Percentiles rank a stretch among this genome's conserved stretches.
Conservation (phyloP, 78 protist species). For the Dictyostelium capitatum region DNA sequence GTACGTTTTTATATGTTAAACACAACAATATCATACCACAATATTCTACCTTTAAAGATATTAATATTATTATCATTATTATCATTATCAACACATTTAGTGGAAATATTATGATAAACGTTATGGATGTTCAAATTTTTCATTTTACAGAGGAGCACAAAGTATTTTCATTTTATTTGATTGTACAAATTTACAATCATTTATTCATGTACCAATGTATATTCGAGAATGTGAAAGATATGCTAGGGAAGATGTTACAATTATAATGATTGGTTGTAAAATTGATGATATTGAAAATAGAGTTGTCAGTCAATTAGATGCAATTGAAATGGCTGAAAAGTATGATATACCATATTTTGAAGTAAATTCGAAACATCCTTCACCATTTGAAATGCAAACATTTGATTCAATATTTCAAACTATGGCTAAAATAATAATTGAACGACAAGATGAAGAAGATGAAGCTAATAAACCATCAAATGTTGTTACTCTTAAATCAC, state of each 20-base stretch:
- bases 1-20: too few relatives aligned
- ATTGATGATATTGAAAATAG: conserved; percentile 16
- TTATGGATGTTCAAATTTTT: too few relatives aligned
- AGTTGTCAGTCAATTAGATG: background rate
- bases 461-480: too few relatives aligned
- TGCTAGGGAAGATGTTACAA: background rate
- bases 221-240: background rate
- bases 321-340: background rate
- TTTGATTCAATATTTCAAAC: background rate
- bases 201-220: background rate
- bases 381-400: background rate
- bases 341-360: background rate
- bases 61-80: too few relatives aligned
- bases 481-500: too few relatives aligned
- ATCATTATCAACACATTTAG: too few relatives aligned
- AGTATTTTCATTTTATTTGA: background rate
- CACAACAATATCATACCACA: too few relatives aligned
- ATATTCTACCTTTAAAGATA: too few relatives aligned
- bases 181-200: background rate
- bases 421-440: background rate
- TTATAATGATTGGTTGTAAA: background rate
- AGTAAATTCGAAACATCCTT: background rate
- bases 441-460: too few relatives aligned
- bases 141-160: background rate
- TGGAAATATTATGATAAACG: too few relatives aligned